Conservation (phyloP, 129 eudicot genomes). For the Pseudognaphalium luteoalbum region DNA sequence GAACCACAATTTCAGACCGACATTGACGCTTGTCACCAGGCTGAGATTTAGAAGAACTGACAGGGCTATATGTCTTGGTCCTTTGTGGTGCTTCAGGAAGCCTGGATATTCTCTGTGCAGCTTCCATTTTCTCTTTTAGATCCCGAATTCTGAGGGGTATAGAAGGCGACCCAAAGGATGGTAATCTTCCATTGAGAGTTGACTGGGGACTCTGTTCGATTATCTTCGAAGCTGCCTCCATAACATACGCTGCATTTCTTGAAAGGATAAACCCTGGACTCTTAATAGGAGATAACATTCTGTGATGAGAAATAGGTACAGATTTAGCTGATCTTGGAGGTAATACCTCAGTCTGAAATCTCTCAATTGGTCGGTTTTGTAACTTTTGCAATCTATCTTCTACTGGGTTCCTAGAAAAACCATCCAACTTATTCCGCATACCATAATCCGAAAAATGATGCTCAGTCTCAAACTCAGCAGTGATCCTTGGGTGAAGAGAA, state of each 20-base stretch:
- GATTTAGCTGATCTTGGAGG: constrained; percentile 92
- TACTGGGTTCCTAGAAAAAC: constrained; percentile 60
- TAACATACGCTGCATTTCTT: constrained; percentile 66
- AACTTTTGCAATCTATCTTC: constrained; percentile 61
- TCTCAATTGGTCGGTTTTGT: constrained; percentile 73
- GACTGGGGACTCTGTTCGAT: constrained; percentile 74
- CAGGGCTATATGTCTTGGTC: constrained; percentile 35
- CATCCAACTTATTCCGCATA: constrained; percentile 67
- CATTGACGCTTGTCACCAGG: constrained; percentile 43
- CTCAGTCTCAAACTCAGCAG: constrained; percentile 41
- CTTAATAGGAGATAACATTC: constrained; percentile 88
- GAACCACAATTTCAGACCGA: constrained; percentile 42
- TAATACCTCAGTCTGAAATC: constrained; percentile 81
- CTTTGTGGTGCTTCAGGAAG: constrained; percentile 44
- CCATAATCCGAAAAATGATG: constrained; percentile 48
- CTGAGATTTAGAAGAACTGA: constrained; percentile 46
- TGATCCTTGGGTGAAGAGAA: constrained; percentile 41
- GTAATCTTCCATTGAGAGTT: constrained; percentile 39
- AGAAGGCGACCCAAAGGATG: constrained; percentile 58
- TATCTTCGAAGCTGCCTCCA: constrained; percentile 87
- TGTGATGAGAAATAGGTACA: constrained; percentile 66
- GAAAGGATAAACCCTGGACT: constrained; percentile 90
- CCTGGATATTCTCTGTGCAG: constrained; percentile 52
- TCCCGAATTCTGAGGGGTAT: constrained; percentile 61
- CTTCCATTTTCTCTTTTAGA: constrained; percentile 72